Base-by-base conservation (phyloP, 2,329 filamentous ascomycete species). In the Endothia cerciana region DNA sequence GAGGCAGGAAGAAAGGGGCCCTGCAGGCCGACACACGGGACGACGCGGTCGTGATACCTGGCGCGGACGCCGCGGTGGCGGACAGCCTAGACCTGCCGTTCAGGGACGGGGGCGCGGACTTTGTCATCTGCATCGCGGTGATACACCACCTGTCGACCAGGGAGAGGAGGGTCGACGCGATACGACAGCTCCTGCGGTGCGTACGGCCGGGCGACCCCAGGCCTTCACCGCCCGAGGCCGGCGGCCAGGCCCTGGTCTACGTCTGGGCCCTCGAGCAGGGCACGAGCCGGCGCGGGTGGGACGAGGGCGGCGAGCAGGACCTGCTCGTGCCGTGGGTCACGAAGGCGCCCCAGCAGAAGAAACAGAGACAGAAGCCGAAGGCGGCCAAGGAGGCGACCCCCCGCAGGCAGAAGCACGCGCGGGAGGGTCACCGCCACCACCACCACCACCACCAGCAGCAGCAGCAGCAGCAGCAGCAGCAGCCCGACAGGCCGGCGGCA, bases 221-320 rank as follows among this genome's bases (percentile, higher is more conserved):
- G n/a, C n/a, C n/a, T n/a, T n/a, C 47, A n/a, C 2, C 33, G 19
- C 11, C 30, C 7, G 7, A 10, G 3, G 57, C 15, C 2, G 63
- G 63, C 56, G 93, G 92, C 1, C 87, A 84, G 75, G 90, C 91
- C 19, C 81, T 98, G 65, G 83, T 98, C 61, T 97, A 95, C 76
- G 94, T 96, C 22, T 98, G 95, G 95, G 95, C 95, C 0, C 83
- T 99, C 25, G 95, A 99, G 82, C 95, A 99, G 80, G 89, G 90
- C 72, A 82, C 82, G 65, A 97, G 93, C 77, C 87, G 95, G 65
- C 83, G 95, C 69, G 94, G 94, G 2, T 99, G 94, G 94, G 89
- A 93, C 74, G 89, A 91, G 75, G 89, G 88, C 25, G 87, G 90
- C 68, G 86, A 91, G 70, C 94, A 98, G 81, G 95, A 99, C 80